Evolutionary conservation across 805 yeast genomes (phyloP).

Genomic region (Lachancea lanzarotensis): DNA sequence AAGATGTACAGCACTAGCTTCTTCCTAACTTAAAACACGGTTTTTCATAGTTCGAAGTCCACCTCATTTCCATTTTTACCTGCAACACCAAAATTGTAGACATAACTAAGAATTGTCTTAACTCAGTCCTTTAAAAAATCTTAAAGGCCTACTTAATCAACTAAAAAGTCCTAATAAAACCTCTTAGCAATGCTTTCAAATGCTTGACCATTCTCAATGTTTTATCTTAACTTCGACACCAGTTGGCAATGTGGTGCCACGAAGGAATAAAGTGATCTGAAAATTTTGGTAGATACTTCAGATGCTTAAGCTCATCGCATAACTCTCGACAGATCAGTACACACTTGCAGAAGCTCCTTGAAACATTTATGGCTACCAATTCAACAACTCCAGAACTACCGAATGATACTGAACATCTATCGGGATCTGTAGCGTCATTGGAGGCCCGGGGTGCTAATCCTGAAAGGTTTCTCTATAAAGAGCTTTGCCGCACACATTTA

Average conservation of each 20-base stretch:
- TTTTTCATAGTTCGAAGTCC: no score
- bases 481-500: constrained; percentile 45
- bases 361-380: constrained; percentile 4
- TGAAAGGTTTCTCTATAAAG: constrained; percentile 50
- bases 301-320: constrained; percentile 6
- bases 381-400: constrained; percentile 4
- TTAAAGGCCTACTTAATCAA: no score
- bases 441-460: constrained; percentile 54
- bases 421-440: constrained; percentile 19
- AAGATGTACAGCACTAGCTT: no score
- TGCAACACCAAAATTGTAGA: no score
- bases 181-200: no score
- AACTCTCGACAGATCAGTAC: background rate
- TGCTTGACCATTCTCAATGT: no score
- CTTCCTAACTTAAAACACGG: no score
- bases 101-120: no score
- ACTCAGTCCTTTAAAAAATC: no score
- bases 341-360: background rate
- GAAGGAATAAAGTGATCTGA: background rate
- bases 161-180: no score
- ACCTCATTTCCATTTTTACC: no score
- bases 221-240: background rate
- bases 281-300: background rate
- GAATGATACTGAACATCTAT: background rate
- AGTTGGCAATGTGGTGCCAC: background rate